Evolutionary conservation across 176 grass and related monocot species (phyloP).

Genomic region (Eragrostis nindensis): DNA sequence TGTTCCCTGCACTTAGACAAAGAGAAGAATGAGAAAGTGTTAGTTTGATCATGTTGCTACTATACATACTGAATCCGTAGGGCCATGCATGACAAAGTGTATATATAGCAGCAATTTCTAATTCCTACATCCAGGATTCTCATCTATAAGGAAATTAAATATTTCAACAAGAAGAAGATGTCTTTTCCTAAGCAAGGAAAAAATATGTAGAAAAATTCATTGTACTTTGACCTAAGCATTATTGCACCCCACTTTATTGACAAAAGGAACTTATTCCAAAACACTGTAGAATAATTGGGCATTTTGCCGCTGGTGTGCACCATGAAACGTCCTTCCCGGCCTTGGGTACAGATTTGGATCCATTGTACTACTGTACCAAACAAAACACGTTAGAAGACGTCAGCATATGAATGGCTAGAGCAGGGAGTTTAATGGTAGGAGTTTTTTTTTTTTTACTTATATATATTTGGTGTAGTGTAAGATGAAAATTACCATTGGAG

Average conservation of each 20-base stretch:
- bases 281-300: background rate
- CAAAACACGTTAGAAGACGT: background rate
- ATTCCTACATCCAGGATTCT: background rate
- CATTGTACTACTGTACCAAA: conserved; percentile 5
- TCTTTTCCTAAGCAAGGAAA: too few relatives aligned
- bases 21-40: background rate
- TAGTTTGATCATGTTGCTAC: background rate
- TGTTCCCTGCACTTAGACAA: conserved; percentile 20
- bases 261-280: background rate
- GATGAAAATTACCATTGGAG: background rate
- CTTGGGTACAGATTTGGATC: conserved; percentile 26
- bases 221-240: background rate
- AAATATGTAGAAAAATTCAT: background rate
- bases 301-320: background rate
- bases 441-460: too few relatives aligned
- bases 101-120: background rate
- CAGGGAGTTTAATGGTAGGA: background rate
- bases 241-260: background rate
- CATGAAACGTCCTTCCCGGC: background rate
- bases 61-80: too few relatives aligned
- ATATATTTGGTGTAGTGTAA: background rate
- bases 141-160: background rate
- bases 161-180: background rate
- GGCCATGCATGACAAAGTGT: background rate
- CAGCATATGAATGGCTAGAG: background rate